Base-by-base conservation (phyloP, 1,284 basidiomycete species). In the Trichosporon sp. region DNA sequence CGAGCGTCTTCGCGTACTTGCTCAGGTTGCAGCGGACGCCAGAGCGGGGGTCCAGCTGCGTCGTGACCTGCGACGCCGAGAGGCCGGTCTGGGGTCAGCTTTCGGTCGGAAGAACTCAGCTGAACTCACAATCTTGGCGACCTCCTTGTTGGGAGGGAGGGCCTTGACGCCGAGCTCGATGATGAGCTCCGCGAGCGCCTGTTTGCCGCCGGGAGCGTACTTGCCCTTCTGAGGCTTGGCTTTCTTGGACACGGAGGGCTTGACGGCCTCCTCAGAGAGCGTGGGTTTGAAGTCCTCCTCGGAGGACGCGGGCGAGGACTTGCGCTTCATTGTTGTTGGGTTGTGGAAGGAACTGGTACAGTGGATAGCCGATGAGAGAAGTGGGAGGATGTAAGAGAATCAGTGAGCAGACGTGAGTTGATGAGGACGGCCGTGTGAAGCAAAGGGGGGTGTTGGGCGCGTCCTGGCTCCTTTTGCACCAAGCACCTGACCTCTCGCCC, bases 161-260 rank as follows among this genome's bases (percentile, higher is more conserved):
- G 56, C 56, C 56, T 60, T 60, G 27, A 60, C 18, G 29, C 56
- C 56, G 27, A 60, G 56, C 56, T 60, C 56, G 27, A 60, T 31
- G 29, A 60, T 60, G 18, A 60, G 56, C 27, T 60, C 56, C 27
- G 56, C 56, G 27, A 60, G 56, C 15, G 56, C 56, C 29, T 60
- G 56, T 29, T 60, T 60, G 27, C 56, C 31, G 18, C 56, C 56
- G 12, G 56, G 15, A 8, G 56, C 27, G 18, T 60, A 60, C 29
- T 60, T 60, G 9, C 15, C 27, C 27, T 60, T 31, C 21, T 51
- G 7, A 29, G 18, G 2, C 27, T 60, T 31, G 56, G 29, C 15
- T 7, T 31, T n/a, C 29, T 60, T 32, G 27, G 56, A 34, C 6
- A 34, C 23, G 21, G 21, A 7, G 21, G 47, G 27, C 18, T 31